Evolutionary conservation across 257 asterid genomes (phyloP), one percentile per base, ranked within the genome.

Genomic region (Thymus quinquecostatus): DNA sequence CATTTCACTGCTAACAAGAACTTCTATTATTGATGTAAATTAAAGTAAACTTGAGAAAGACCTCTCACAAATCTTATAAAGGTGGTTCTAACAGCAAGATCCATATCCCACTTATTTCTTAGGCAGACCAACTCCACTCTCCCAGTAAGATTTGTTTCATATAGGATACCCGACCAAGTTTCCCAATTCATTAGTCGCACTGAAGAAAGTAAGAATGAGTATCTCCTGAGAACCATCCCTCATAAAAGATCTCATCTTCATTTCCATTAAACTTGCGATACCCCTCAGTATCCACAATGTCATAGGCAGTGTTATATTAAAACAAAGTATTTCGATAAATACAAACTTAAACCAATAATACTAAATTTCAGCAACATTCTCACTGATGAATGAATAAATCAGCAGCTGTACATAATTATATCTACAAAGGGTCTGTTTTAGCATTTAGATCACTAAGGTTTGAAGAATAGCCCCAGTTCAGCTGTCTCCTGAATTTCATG

Each of bases 1-100:
- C 21, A 36, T 47, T 60, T 60, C 55, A 49, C 55, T 12, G 48
- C 48, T 60, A 60, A 60, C 48, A 10, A 60, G 47, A 33, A 29
- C 48, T 12, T 60, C 2, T 34, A 11, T 21, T 0, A 36, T 34
- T 34, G 48, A 60, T 60, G 66, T 5, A 14, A 60, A 60, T 60
- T 10, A 30, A 36, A 36, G 66, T 60, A 60, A 36, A 60, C 47
- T 36, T 30, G n/a, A 60, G 47, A 13, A 60, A 36, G 44, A 36
- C 29, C 11, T 13, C 48, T n/a, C 47, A 14, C n/a, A 13, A 48
- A 47, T 1, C 48, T 60, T 60, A 28, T 13, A 60, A 32, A 58
- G 21, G 66, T 13, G 30, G 48, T 34, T 60, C 66, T 36, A 60
- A 60, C 66, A 8, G 48, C 29, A 34, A 36, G 12, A 36, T 36